Base-by-base conservation (phyloP, 306 rosid species). In the Inga oerstediana region DNA sequence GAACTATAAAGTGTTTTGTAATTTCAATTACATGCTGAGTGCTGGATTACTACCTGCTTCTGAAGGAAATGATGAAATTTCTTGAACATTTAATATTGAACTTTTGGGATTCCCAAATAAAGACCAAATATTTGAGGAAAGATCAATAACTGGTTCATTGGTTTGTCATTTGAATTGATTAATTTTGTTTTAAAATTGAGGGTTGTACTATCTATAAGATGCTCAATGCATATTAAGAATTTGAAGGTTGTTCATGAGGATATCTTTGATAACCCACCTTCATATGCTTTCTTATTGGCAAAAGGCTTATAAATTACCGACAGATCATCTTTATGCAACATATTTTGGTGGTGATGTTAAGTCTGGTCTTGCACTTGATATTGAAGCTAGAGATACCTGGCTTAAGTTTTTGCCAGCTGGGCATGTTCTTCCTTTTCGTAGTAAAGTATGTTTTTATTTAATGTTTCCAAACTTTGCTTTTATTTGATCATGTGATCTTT, bases 301-400 rank as follows among this genome's bases (percentile, higher is more conserved):
- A 72, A 81, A 96, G 99, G 95, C 92, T 62, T 96, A 90, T 86
- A 92, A 91, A 82, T 89, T 96, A 82, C 97, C 98, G 20, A 72
- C 86, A 20, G 97, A 92, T 88, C 89, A 89, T 68, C 61, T 96
- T 78, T 96, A 94, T 85, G 97, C 97, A 35, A 96, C 99, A 27
- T 96, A 96, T 89, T 96, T 96, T 72, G 97, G 99, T 66, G 99
- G 99, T 67, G 99, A 96, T 75, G 91, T 91, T 81, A 91, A 89
- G 66, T 24, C 87, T 81, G 97, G 98, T 82, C 99, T 96, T 86
- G 90, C 27, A 27, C 27, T 27, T 27, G 27, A 27, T 27, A 27
- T 27, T 27, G 27, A 27, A 27, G 27, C 27, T 27, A 27, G 27
- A 27, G 27, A 27, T 27, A 27, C 27, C 27, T 27, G 27, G 0